Percentiles rank a stretch among this genome's conserved stretches.
phyloP scores from a whole-genome alignment of 2,329 filamentous ascomycete genomes.

The Pseudogymnoascus sp. region DNA sequence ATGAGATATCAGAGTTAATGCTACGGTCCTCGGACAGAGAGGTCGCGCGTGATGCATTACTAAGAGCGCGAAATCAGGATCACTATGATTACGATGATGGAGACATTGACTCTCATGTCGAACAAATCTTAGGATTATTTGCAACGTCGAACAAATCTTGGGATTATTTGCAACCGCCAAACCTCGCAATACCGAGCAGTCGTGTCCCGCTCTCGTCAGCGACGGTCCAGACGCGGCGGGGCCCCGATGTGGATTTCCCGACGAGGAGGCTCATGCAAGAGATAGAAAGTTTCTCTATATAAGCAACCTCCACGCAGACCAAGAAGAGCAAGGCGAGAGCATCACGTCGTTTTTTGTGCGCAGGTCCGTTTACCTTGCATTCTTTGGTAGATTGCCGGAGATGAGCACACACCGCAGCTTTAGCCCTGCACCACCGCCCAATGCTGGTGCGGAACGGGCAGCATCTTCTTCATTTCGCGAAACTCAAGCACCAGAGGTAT shows the following conservation, averaged over 20 bases:
- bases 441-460: neutral
- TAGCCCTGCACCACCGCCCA: neutral
- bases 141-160: neutral
- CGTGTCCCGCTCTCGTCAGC: neutral
- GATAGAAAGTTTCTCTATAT: neutral
- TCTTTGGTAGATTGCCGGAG: conserved; percentile 12
- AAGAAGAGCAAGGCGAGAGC: conserved; percentile 9
- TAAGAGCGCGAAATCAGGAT: neutral
- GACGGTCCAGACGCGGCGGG: neutral
- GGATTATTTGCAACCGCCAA: neutral
- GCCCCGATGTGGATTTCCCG: neutral
- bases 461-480: neutral
- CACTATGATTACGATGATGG: neutral
- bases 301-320: conserved; percentile 12
- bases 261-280: neutral
- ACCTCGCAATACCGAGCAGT: neutral
- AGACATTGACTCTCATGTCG: neutral
- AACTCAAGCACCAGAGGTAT: neutral
- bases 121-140: neutral
- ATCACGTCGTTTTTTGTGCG: conserved; percentile 16
- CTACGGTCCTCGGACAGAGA: neutral
- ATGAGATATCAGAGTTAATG: conserved; percentile 9
- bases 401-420: neutral
- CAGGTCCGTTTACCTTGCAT: conserved; percentile 15
- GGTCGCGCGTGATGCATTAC: neutral